Evolutionary conservation across 2,329 filamentous ascomycete species (phyloP).

Genomic region (Emergomyces africanus): DNA sequence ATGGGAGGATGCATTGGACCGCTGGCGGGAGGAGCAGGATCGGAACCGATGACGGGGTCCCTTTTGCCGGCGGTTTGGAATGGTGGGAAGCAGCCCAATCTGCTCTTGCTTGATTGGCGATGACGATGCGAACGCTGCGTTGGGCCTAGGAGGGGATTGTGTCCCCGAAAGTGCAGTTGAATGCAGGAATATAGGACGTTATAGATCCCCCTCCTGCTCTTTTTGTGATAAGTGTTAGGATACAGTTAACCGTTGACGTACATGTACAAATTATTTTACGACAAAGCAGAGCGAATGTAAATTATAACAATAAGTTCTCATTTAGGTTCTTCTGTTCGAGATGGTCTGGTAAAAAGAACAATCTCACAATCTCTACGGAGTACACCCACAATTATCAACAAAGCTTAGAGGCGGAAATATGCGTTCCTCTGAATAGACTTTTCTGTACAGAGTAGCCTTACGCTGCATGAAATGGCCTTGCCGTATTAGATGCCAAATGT

Average conservation of each 20-base stretch:
- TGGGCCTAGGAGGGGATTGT: not conserved
- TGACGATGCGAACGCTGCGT: not conserved
- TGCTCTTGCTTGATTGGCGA: not conserved
- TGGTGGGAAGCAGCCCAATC: not conserved
- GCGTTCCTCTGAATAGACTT: too few species aligned
- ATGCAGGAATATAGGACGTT: not conserved
- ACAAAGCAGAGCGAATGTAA: not conserved
- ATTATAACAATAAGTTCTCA: not conserved
- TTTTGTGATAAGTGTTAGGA: not conserved
- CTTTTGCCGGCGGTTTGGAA: not conserved
- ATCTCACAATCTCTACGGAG: too few species aligned
- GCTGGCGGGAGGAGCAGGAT: slow-evolving; percentile 41
- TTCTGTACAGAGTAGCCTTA: too few species aligned
- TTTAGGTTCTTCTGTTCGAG: not conserved
- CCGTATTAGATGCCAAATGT: too few species aligned
- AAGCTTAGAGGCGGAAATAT: not conserved
- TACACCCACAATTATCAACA: not conserved
- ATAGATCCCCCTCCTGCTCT: not conserved
- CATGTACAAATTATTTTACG: not conserved
- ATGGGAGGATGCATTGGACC: slow-evolving; percentile 54
- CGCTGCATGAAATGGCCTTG: too few species aligned
- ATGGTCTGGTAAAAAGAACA: not conserved
- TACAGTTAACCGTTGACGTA: not conserved
- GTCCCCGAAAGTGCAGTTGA: not conserved
- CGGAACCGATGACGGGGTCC: not conserved